These are phyloP conservation scores for Aureobasidium melanogenum DNA, from an alignment of 2,329 filamentous ascomycete species.

Conservation along the genomic window DNA sequence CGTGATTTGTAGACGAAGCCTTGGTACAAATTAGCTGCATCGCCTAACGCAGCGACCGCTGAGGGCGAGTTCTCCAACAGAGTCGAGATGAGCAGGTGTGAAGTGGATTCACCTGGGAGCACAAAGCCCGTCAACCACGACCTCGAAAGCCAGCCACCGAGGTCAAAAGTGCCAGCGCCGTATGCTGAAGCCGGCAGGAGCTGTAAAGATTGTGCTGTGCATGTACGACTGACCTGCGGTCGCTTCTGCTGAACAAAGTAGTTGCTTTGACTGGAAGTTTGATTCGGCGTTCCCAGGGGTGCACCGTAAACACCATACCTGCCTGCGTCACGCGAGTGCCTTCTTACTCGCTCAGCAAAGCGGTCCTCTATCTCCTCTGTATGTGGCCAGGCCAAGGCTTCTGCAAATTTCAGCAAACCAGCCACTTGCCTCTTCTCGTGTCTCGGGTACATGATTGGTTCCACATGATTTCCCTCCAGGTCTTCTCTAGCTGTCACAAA, in stretches of 20 bases:
- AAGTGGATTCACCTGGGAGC: slow-evolving; percentile 45
- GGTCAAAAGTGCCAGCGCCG: slow-evolving; percentile 18
- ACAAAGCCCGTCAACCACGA: slow-evolving; percentile 48
- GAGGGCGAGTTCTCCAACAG: slow-evolving; percentile 46
- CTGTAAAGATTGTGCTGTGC: slow-evolving; percentile 12
- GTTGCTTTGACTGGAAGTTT: slow-evolving; percentile 3
- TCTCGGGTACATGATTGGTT: slow-evolving; percentile 27
- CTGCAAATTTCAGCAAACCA: slow-evolving; percentile 43
- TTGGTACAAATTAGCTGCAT: slow-evolving; percentile 44
- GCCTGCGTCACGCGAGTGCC: background rate
- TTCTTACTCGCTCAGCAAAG: background rate
- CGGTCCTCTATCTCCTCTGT: slow-evolving; percentile 14
- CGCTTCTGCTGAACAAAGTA: slow-evolving; percentile 13
- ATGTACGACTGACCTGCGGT: slow-evolving; percentile 3
- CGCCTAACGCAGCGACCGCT: slow-evolving; percentile 40
- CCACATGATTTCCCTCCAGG: slow-evolving; percentile 9
- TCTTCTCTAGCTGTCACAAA: slow-evolving; percentile 20
- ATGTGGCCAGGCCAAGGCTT: slow-evolving; percentile 42
- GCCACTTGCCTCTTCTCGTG: slow-evolving; percentile 36
- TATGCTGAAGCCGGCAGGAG: slow-evolving; percentile 8
- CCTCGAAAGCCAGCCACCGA: slow-evolving; percentile 47
- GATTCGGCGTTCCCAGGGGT: slow-evolving; percentile 28
- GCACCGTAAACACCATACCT: slow-evolving; percentile 31
- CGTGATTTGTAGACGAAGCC: slow-evolving; percentile 43
- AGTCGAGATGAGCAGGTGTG: slow-evolving; percentile 47